Evolutionary conservation across 176 grass and related monocot genomes (phyloP).

Genomic region (Leersia perrieri): DNA sequence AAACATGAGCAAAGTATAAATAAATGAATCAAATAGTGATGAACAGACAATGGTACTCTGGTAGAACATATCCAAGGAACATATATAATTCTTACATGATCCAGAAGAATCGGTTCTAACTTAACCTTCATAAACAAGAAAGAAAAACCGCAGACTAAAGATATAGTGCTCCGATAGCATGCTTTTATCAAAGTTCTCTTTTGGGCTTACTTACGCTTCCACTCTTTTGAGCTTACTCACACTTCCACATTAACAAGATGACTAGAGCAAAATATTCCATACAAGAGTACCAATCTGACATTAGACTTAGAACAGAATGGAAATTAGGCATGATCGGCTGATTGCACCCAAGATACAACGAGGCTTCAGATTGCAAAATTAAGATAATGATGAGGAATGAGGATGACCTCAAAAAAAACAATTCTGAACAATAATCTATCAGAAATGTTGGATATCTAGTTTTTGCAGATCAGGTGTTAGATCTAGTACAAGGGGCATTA

Average conservation of each 20-base stretch:
- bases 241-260: neutral
- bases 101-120: neutral
- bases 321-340: neutral
- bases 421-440: neutral
- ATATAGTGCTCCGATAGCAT: neutral
- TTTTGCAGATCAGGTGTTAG: neutral
- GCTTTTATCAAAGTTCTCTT: neutral
- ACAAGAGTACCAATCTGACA: neutral
- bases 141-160: neutral
- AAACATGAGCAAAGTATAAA: neutral
- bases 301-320: neutral
- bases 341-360: neutral
- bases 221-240: neutral
- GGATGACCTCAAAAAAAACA: neutral
- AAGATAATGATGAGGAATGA: neutral
- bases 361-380: neutral
- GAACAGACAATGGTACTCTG: neutral
- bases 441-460: slow-evolving; percentile 2
- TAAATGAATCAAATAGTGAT: neutral
- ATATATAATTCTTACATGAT: neutral
- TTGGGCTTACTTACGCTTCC: neutral
- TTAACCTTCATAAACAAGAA: neutral
- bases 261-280: slow-evolving; percentile 6
- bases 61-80: neutral
- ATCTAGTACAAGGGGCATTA: neutral